Percentiles rank a stretch among this genome's conserved stretches.
Evolutionary conservation across 2,329 filamentous ascomycete species (phyloP).

Genomic region (Lithohypha guttulata): DNA sequence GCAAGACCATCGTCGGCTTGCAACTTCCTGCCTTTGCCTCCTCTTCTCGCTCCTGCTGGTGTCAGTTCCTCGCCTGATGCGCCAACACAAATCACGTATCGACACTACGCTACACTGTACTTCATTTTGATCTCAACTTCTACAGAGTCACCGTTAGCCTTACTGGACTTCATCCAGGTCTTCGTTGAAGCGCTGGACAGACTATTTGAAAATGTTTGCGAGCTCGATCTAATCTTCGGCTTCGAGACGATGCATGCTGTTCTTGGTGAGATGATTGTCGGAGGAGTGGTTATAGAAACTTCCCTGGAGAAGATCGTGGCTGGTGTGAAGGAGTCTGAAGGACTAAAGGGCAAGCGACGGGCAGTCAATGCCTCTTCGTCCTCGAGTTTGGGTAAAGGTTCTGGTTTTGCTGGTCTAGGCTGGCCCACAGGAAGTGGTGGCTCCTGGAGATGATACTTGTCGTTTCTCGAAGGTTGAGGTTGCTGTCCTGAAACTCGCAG

Average conservation of each 20-base stretch:
- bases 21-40: constrained; percentile 83
- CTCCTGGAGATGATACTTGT: constrained; percentile 20
- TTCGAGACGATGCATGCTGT: constrained; percentile 86
- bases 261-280: constrained; percentile 23
- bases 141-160: constrained; percentile 85
- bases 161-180: constrained; percentile 95
- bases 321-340: constrained; percentile 60
- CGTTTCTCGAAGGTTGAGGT: too few species aligned
- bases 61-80: constrained; percentile 51
- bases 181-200: constrained; percentile 93
- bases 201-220: constrained; percentile 96
- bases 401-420: constrained; percentile 19
- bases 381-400: constrained; percentile 16
- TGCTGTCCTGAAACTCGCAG: too few species aligned
- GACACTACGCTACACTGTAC: constrained; percentile 94
- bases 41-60: constrained; percentile 46
- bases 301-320: constrained; percentile 57
- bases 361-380: constrained; percentile 33
- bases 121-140: constrained; percentile 97
- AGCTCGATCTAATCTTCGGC: constrained; percentile 96
- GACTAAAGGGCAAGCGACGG: constrained; percentile 32
- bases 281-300: constrained; percentile 30
- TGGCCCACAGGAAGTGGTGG: constrained; percentile 20
- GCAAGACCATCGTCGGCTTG: constrained; percentile 85
- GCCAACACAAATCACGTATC: constrained; percentile 91